Evolutionary conservation across 805 yeast species (phyloP).

Genomic region (Clavispora santaluciae): DNA sequence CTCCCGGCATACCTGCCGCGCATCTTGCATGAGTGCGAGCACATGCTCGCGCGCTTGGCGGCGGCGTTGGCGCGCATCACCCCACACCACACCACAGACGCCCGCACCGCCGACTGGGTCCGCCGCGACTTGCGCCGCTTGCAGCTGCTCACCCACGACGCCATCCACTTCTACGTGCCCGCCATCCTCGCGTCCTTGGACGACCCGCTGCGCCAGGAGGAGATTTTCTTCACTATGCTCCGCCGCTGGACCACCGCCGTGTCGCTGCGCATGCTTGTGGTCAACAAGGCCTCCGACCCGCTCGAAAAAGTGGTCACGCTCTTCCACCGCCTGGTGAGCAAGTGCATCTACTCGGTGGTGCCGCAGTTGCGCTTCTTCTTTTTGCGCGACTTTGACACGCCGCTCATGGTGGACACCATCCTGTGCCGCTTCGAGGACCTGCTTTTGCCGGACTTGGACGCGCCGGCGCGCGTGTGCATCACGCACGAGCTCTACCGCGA

Average conservation of each 20-base stretch:
- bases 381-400: constrained; percentile 37
- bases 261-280: constrained; percentile 26
- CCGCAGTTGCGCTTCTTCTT: constrained; percentile 40
- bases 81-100: constrained; percentile 3
- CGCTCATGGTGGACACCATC: constrained; percentile 36
- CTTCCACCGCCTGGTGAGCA: constrained; percentile 29
- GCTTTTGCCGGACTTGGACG: constrained; percentile 20
- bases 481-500: constrained; percentile 13
- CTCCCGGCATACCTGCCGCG: constrained; percentile 32
- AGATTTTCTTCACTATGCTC: constrained; percentile 29
- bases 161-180: constrained; percentile 26
- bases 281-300: constrained; percentile 22
- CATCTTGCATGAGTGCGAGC: constrained; percentile 26
- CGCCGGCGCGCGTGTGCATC: constrained; percentile 10
- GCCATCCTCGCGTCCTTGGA: constrained; percentile 17
- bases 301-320: constrained; percentile 29
- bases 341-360: constrained; percentile 28
- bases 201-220: constrained; percentile 28
- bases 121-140: constrained; percentile 22
- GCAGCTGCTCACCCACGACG: constrained; percentile 18
- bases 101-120: constrained; percentile 14
- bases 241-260: constrained; percentile 31
- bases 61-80: constrained; percentile 3
- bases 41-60: constrained; percentile 24
- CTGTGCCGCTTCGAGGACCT: constrained; percentile 19